phyloP scores from a whole-genome alignment of 1,284 basidiomycete species.

The Tausonia pullulans region DNA sequence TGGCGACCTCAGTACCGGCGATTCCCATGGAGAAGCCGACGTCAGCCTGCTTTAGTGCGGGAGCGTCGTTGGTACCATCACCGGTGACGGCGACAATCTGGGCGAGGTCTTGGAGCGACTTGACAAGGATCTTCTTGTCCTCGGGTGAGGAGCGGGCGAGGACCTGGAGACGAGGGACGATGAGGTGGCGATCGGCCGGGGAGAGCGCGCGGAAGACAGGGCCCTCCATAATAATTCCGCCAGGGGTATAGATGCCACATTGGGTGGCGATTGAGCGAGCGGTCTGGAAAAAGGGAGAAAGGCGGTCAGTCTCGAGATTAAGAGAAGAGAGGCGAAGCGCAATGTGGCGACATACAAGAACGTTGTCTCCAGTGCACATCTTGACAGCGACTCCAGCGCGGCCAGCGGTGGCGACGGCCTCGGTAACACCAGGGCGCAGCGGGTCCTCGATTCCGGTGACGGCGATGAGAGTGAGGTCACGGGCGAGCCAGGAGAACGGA shows the following conservation, averaged over 20 bases:
- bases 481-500: slow-evolving; percentile 57
- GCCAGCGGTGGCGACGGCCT: slow-evolving; percentile 59
- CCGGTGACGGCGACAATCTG: slow-evolving; percentile 96
- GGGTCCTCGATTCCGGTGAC: slow-evolving; percentile 95
- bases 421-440: slow-evolving; percentile 73
- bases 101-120: slow-evolving; percentile 73
- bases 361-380: slow-evolving; percentile 99
- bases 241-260: slow-evolving; percentile 84
- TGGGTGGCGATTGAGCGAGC: slow-evolving; percentile 88
- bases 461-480: slow-evolving; percentile 69
- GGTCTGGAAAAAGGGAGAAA: slow-evolving; percentile 15
- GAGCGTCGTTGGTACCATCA: slow-evolving; percentile 96
- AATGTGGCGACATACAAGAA: slow-evolving; percentile 47
- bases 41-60: slow-evolving; percentile 86
- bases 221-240: slow-evolving; percentile 95
- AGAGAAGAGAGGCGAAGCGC: slow-evolving; percentile 22
- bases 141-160: slow-evolving; percentile 91
- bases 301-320: not conserved
- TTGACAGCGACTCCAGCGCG: slow-evolving; percentile 86
- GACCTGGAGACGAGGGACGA: slow-evolving; percentile 47
- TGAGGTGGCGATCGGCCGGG: slow-evolving; percentile 39
- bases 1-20: slow-evolving; percentile 95
- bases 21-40: slow-evolving; percentile 99
- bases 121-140: slow-evolving; percentile 89
- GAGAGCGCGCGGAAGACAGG: slow-evolving; percentile 51